Evolutionary conservation across 163 green algal species (phyloP), one percentile per base, ranked within the genome.

Genomic region (Scenedesmus sp.): DNA sequence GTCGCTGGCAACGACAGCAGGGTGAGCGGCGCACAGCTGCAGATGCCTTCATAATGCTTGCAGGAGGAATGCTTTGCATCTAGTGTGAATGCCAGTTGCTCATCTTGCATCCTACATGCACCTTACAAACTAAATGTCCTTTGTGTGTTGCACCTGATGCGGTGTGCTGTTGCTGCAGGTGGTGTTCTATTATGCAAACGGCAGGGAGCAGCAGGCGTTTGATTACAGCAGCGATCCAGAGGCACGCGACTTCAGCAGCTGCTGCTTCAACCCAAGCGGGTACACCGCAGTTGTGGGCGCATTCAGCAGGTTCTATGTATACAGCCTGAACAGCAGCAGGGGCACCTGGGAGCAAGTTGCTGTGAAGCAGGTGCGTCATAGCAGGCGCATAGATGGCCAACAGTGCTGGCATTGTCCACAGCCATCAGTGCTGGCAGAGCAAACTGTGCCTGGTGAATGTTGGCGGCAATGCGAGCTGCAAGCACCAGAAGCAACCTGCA

Each of bases 261-360:
- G 92, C 59, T 67, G 85, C 12, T 97, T 98, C 90, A 98, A 97
- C 93, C 96, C 97, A 34, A 94, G 73, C 56, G 96, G 96, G 1
- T 96, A 98, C 62, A 95, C 95, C 10, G 94, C 94, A 18, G 95
- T 97, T 66, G 94, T 97, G n/a, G 96, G 96, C 54, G 94, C 92
- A 60, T 97, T 96, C 92, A 96, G 97, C 94, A 90, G 92, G n/a
- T 96, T 97, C 88, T 94, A 96, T 86, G 87, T 97, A n/a, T 97
- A 96, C 90, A 92, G 91, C 82, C 12, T 55, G 8, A 95, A 89
- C 92, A 95, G 84, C 92, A 85, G 77, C 57, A 92, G 73, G 62
- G 86, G 88, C 7, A 90, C 76, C 2, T 98, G 96, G 96, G 93
- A 97, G 81, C 88, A 96, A 84, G 86, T 94, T 4, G 92, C 91